These are phyloP conservation scores for Penicillium brasilianum DNA, from an alignment of 2,329 filamentous ascomycete genomes.

Conservation along the genomic window DNA sequence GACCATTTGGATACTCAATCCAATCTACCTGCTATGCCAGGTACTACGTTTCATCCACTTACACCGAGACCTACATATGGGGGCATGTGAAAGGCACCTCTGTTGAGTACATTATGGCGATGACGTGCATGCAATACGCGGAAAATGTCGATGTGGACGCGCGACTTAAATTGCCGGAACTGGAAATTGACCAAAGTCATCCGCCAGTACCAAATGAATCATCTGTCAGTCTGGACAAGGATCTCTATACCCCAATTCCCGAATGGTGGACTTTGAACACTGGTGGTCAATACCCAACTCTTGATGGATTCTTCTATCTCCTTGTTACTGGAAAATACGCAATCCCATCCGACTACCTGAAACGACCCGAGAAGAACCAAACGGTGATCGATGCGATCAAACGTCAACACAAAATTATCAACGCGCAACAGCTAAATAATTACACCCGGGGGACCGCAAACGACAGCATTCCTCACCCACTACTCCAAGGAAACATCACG, in stretches of 20 bases:
- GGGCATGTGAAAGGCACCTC: background rate
- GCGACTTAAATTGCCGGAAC: constrained; percentile 9
- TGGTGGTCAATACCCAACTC: constrained; percentile 1
- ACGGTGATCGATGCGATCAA: constrained; percentile 15
- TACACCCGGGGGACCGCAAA: constrained; percentile 8
- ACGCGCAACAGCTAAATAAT: constrained; percentile 13
- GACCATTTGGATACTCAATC: constrained; percentile 10
- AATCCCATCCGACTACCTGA: constrained; percentile 7
- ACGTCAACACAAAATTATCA: constrained; percentile 13
- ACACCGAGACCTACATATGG: constrained; percentile 15
- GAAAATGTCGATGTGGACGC: constrained; percentile 13
- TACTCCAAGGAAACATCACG: constrained; percentile 12
- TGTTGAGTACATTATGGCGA: constrained; percentile 3
- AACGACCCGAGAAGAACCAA: background rate
- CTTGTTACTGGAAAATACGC: constrained; percentile 16
- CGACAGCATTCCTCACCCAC: background rate
- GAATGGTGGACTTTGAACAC: constrained; percentile 13
- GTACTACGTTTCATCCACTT: background rate
- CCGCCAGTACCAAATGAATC: constrained; percentile 16
- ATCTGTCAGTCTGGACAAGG: background rate
- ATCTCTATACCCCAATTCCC: constrained; percentile 9
- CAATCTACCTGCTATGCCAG: background rate
- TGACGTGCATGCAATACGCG: constrained; percentile 15
- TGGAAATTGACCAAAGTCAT: constrained; percentile 6
- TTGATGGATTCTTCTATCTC: constrained; percentile 17